Evolutionary conservation across 352 stramenopile genomes (phyloP).

Genomic region (Globisporangium recalcitrans): DNA sequence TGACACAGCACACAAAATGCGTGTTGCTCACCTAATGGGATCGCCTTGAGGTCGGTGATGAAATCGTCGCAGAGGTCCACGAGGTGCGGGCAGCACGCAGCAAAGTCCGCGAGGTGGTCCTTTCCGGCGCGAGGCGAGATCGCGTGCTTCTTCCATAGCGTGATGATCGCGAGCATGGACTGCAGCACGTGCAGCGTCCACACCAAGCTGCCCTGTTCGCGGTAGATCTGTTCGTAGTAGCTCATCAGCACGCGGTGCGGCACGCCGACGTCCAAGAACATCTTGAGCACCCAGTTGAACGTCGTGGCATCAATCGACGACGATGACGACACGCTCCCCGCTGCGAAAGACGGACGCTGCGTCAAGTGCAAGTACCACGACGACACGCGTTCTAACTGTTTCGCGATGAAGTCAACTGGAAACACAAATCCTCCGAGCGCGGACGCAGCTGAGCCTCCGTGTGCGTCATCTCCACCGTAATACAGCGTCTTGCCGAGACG

Average conservation of each 20-base stretch:
- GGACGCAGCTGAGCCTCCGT: conserved; percentile 30
- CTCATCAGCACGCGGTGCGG: conserved; percentile 66
- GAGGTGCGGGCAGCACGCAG: conserved; percentile 68
- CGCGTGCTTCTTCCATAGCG: conserved; percentile 80
- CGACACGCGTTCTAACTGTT: conserved; percentile 70
- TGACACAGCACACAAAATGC: too few relatives aligned
- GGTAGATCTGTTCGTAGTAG: conserved; percentile 80
- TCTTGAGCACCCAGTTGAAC: conserved; percentile 79
- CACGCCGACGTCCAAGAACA: conserved; percentile 80
- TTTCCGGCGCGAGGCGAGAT: conserved; percentile 62
- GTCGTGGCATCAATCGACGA: conserved; percentile 57
- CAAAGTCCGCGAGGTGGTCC: conserved; percentile 68
- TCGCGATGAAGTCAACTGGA: conserved; percentile 65
- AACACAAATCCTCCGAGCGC: conserved; percentile 58
- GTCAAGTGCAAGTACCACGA: conserved; percentile 74
- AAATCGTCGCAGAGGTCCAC: conserved; percentile 76
- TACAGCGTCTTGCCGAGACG: conserved; percentile 72
- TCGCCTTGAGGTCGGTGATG: conserved; percentile 74
- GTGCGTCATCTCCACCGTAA: conserved; percentile 44
- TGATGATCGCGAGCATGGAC: conserved; percentile 67
- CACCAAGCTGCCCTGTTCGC: conserved; percentile 40
- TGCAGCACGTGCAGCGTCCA: conserved; percentile 80
- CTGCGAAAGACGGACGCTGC: conserved; percentile 34
- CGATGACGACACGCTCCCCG: conserved; percentile 26
- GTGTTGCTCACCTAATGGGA: conserved; percentile 50